Base-by-base conservation (phyloP, 768 basidiomycete species). In the Phlegmacium glaucopus region DNA sequence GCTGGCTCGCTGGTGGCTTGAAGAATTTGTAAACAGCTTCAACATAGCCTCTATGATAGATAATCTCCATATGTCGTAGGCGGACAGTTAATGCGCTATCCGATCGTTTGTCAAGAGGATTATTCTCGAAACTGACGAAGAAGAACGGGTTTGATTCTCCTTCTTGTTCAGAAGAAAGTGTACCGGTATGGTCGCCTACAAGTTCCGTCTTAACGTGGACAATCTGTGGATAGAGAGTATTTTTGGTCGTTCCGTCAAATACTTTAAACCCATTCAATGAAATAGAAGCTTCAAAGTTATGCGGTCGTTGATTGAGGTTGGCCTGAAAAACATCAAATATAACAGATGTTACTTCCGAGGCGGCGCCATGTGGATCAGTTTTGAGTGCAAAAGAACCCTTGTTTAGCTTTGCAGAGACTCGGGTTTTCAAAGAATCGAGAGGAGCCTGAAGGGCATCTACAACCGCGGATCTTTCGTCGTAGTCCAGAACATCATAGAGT, bases 41-140 rank as follows among this genome's bases (percentile, higher is more conserved):
- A 25, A 98, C 77, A 62, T 95, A 97, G 18, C 90, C 92, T 59
- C 75, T 82, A 61, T 97, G 93, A 61, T 99, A 99, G 35, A 99
- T 89, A 53, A 99, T 87, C 67, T 98, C 95, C 84, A 95, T 88
- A 58, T 95, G 88, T 9, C 90, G 82, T 89, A 97, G 88, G 47
- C 83, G 85, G 39, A 94, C 79, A 10, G 87, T 89, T 44, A 99
- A 71, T 1, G 88, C 91, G 57, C 78, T 95, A 62, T 98, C 95
- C 18, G 96, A 93, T 37, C 90, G 82, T 44, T 86, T 83, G 62
- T 96, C 92, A 34, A 97, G 71, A 8, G 95, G 96, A 53, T 89
- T 93, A 48, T 84, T 85, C 69, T 98, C 96, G 55, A 94, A 88
- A 61, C 90, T 91, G 58, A 94, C 70, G 56, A 81, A 90, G 67